phyloP scores from a whole-genome alignment of 176 grass and related monocot genomes.

The Oryza punctata region DNA sequence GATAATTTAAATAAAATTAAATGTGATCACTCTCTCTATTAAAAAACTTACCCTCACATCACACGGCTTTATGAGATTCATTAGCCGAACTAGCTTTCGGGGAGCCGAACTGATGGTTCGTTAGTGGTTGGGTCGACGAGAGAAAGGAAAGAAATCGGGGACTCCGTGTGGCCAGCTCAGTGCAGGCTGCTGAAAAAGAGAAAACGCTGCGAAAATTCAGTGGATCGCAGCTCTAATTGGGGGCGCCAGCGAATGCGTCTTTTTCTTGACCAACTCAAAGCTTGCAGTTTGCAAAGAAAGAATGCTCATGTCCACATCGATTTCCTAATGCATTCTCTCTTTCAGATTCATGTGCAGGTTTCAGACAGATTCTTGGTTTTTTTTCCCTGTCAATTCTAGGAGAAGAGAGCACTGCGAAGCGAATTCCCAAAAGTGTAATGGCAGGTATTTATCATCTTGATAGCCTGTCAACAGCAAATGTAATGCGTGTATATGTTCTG shows the following conservation, averaged over 20 bases:
- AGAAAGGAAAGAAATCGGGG: slow-evolving; percentile 9
- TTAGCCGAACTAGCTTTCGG: not conserved
- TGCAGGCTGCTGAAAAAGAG: not conserved
- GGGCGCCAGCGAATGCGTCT: not conserved
- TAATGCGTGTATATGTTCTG: not conserved
- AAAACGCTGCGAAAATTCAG: slow-evolving; percentile 12
- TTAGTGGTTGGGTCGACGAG: slow-evolving; percentile 2
- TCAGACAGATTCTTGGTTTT: not conserved
- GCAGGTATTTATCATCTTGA: not conserved
- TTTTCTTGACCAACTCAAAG: not conserved
- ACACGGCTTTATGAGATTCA: too few species aligned
- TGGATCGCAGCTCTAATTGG: not conserved
- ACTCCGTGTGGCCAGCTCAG: slow-evolving; percentile 40
- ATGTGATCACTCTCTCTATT: too few species aligned
- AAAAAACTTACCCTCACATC: too few species aligned
- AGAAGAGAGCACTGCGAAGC: not conserved
- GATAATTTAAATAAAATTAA: too few species aligned
- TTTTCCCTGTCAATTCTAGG: not conserved
- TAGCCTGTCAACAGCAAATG: not conserved
- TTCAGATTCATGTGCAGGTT: not conserved
- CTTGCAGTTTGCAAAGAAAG: not conserved
- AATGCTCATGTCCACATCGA: not conserved
- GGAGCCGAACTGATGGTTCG: not conserved
- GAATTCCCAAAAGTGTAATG: not conserved
- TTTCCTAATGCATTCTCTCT: not conserved